Evolutionary conservation across 495 filamentous ascomycete genomes (phyloP), one percentile per base, ranked within the genome.

Genomic region (Hypoxylon trugodes): DNA sequence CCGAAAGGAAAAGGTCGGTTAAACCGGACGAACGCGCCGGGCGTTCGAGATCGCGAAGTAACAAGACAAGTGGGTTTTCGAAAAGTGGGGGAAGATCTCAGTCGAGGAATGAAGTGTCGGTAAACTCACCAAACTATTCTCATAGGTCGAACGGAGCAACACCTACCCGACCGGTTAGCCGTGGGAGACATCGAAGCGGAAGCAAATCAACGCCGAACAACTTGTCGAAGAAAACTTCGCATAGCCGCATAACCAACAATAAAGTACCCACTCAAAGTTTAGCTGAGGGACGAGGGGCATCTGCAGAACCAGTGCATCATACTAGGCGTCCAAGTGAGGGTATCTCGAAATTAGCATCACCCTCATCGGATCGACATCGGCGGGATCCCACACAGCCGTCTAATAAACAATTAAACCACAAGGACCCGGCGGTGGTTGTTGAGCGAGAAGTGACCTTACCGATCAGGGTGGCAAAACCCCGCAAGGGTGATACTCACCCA

Each of bases 141-240:
- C 8, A n/a, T 16, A 28, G 35, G 16, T 43, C 37, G 38, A 22
- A 25, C 9, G 50, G 56, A 8, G 30, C 26, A 4, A 43, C 24
- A 7, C 50, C 28, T 32, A 7, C 19, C 16, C 59, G 59, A 10
- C 51, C 59, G 5, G 51, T 37, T 49, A 63, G 59, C 24, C 59
- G 59, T 12, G 59, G 59, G 9, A 63, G 59, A 37, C 49, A 55
- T 10, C 49, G 59, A 5, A 43, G 49, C 28, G 43, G 43, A 9
- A 55, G 59, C 22, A 49, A 24, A n/a, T 37, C 42, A 9, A 19
- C 43, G 22, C 50, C 59, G 5, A 50, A 56, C 10, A 15, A 22
- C 19, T 21, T 61, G 16, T 54, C 49, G 4, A 61, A 53, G 35
- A 52, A 53, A 21, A 37, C 36, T 25, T 61, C 51, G 1, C 28